phyloP scores from a whole-genome alignment of 1,284 basidiomycete genomes.

The Coniferiporia sulphurascens region DNA sequence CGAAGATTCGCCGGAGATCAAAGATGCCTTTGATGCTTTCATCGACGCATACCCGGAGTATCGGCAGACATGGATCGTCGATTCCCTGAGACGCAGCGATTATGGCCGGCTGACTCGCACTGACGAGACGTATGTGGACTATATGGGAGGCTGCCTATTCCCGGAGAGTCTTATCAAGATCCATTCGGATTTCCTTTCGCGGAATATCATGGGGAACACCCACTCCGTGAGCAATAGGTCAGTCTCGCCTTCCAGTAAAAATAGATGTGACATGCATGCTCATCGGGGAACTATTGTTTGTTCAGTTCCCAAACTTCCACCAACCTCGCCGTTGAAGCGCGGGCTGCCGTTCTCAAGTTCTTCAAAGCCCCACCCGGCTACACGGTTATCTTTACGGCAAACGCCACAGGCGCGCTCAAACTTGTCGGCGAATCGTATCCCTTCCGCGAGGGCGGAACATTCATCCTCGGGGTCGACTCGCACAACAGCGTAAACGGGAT shows the following conservation, averaged over 20 bases:
- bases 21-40: conserved; percentile 25
- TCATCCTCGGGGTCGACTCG: conserved; percentile 66
- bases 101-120: conserved; percentile 55
- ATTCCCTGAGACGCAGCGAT: conserved; percentile 66
- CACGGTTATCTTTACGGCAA: conserved; percentile 77
- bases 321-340: conserved; percentile 60
- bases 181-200: conserved; percentile 62
- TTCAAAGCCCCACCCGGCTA: conserved; percentile 70
- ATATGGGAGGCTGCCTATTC: conserved; percentile 75
- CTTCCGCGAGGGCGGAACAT: conserved; percentile 50
- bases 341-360: conserved; percentile 64
- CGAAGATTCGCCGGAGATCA: conserved; percentile 2
- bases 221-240: conserved; percentile 77
- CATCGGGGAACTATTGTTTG: conserved; percentile 11
- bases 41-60: conserved; percentile 36
- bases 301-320: conserved; percentile 65
- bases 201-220: conserved; percentile 70
- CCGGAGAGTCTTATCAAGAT: conserved; percentile 68
- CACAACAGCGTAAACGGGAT: conserved; percentile 86
- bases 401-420: conserved; percentile 75
- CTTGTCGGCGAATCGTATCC: conserved; percentile 78
- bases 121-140: conserved; percentile 74
- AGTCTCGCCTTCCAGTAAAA: conserved; percentile 22
- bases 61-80: conserved; percentile 42
- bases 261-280: background rate